phyloP scores from a whole-genome alignment of 2,329 filamentous ascomycete genomes.

The Fusarium liriodendri region DNA sequence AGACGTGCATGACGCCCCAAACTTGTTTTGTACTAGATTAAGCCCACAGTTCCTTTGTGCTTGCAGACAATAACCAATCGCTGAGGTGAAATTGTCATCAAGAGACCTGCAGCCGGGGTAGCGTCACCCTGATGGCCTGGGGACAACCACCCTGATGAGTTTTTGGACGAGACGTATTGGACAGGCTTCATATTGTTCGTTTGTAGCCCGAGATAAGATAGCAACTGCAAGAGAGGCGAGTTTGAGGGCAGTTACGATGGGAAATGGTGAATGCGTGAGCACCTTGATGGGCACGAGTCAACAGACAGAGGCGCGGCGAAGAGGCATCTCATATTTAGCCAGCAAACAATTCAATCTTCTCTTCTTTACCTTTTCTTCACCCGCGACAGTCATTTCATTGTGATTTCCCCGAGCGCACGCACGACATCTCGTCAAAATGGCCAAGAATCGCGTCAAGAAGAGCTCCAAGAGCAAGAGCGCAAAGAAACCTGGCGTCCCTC shows the following conservation, averaged over 20 bases:
- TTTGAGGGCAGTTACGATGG: neutral
- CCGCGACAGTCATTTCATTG: neutral
- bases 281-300: neutral
- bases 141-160: slow-evolving; percentile 35
- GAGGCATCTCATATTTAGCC: neutral
- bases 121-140: slow-evolving; percentile 34
- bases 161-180: neutral
- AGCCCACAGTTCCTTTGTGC: neutral
- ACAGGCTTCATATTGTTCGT: neutral
- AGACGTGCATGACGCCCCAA: neutral
- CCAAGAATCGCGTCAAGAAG: slow-evolving; percentile 25
- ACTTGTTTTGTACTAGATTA: neutral
- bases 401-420: neutral
- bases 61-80: slow-evolving; percentile 13
- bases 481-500: slow-evolving; percentile 25
- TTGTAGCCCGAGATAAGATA: neutral
- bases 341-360: neutral
- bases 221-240: neutral
- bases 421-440: slow-evolving; percentile 22
- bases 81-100: slow-evolving; percentile 23
- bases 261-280: neutral
- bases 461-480: slow-evolving; percentile 19
- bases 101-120: slow-evolving; percentile 3
- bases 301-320: neutral
- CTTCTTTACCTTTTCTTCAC: no score